phyloP scores from a whole-genome alignment of 352 stramenopile species.

The Thalassiosira ordinaria region DNA sequence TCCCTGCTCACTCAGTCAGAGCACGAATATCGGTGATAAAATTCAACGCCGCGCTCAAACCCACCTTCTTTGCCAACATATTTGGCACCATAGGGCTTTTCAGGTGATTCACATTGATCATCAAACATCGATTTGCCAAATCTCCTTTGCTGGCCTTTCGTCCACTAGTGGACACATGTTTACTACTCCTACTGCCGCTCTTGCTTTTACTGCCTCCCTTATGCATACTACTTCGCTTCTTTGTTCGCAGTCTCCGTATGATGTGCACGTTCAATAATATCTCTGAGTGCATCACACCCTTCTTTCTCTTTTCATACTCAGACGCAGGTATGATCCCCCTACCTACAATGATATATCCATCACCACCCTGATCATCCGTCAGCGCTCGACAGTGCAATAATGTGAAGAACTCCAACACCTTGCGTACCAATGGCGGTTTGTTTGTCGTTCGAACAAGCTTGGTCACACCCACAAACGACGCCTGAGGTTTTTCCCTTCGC shows the following conservation, averaged over 20 bases:
- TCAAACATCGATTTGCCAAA: conserved; percentile 64
- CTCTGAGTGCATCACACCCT: conserved; percentile 65
- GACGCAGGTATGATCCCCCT: conserved; percentile 61
- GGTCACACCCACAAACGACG: conserved; percentile 62
- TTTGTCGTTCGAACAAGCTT: conserved; percentile 76
- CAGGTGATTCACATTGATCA: conserved; percentile 83
- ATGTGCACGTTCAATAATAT: conserved; percentile 83
- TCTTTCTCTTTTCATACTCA: conserved; percentile 28
- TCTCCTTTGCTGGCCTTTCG: conserved; percentile 45
- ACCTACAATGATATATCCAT: conserved; percentile 83
- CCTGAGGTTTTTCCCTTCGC: conserved; percentile 14
- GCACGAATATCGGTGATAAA: conserved; percentile 81
- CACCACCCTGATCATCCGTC: conserved; percentile 63
- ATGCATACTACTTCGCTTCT: conserved; percentile 30
- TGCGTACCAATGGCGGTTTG: conserved; percentile 73
- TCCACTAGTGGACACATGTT: conserved; percentile 44
- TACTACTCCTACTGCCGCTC: conserved; percentile 34
- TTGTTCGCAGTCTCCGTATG: conserved; percentile 57
- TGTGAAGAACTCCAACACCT: conserved; percentile 70
- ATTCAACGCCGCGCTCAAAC: conserved; percentile 61
- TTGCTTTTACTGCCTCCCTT: conserved; percentile 57
- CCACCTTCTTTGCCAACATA: conserved; percentile 78
- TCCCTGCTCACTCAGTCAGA: neutral
- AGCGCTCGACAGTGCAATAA: conserved; percentile 75
- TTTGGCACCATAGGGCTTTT: conserved; percentile 75